Evolutionary conservation across 1,284 basidiomycete species (phyloP).

Genomic region (Ceratobasidium sp.): DNA sequence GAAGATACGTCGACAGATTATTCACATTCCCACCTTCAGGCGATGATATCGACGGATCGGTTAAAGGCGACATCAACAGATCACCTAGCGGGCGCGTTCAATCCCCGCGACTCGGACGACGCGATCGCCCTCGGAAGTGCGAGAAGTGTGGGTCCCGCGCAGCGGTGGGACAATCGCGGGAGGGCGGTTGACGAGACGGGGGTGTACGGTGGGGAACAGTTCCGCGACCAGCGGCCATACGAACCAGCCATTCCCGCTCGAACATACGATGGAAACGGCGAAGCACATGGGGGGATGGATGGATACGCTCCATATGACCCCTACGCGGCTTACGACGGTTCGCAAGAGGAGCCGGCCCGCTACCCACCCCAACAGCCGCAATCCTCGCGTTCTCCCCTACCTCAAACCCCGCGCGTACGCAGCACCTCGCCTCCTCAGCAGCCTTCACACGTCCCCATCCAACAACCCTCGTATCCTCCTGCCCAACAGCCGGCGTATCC

Average conservation of each 20-base stretch:
- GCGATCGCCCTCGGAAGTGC: conserved; percentile 57
- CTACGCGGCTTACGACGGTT: not conserved
- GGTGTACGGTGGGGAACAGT: not conserved
- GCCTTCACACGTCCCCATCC: not conserved
- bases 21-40: conserved; percentile 42
- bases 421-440: not conserved
- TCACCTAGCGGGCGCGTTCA: conserved; percentile 56
- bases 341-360: not conserved
- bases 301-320: conserved; percentile 26
- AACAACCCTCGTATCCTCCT: not conserved
- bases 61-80: conserved; percentile 60
- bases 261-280: conserved; percentile 9
- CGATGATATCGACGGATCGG: conserved; percentile 60
- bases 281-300: not conserved
- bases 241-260: not conserved
- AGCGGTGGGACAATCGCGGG: conserved; percentile 60
- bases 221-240: not conserved
- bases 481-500: not conserved
- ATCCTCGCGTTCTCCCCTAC: not conserved
- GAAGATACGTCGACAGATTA: conserved; percentile 27
- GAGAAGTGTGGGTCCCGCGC: conserved; percentile 52
- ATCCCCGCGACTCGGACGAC: conserved; percentile 59
- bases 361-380: not conserved
- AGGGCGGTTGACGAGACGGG: conserved; percentile 56
- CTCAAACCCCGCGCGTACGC: not conserved